Conservation (phyloP, 495 filamentous ascomycete genomes). For the Neurospora terricola region DNA sequence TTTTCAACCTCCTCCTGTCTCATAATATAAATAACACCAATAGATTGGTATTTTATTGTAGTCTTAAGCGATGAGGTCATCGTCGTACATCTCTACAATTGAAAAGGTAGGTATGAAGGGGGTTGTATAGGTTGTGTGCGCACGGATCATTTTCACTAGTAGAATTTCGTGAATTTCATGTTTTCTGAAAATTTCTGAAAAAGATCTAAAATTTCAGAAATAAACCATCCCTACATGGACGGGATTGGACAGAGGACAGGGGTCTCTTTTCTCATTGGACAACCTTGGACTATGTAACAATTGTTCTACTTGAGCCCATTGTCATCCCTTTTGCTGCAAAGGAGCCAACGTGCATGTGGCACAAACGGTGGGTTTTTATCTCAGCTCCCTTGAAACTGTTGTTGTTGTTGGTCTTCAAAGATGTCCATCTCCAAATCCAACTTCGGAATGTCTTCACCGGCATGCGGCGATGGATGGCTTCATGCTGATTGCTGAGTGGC, state of each 20-base stretch:
- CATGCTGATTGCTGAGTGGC: not conserved
- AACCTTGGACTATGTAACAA: not conserved
- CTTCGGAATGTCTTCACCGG: not conserved
- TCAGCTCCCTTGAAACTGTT: not conserved
- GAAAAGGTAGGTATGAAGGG: too few species aligned
- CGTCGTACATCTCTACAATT: too few species aligned
- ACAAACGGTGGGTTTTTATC: not conserved
- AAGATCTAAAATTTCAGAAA: too few species aligned
- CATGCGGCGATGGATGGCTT: not conserved
- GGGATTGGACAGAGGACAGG: not conserved
- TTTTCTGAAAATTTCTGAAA: too few species aligned
- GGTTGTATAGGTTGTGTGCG: too few species aligned
- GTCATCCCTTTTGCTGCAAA: not conserved
- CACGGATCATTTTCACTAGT: too few species aligned
- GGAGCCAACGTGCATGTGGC: not conserved
- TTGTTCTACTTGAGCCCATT: not conserved
- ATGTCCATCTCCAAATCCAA: not conserved
- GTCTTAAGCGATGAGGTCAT: too few species aligned
- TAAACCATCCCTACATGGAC: too few species aligned
- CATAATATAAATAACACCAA: too few species aligned
- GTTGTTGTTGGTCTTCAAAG: not conserved
- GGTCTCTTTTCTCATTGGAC: not conserved
- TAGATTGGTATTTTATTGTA: too few species aligned
- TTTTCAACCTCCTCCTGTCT: too few species aligned
- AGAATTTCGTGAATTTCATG: too few species aligned